Percentiles rank a stretch among this genome's conserved stretches.
These are phyloP conservation scores for Phytophthora constricta DNA, from an alignment of 352 stramenopile genomes.

Conservation along the genomic window DNA sequence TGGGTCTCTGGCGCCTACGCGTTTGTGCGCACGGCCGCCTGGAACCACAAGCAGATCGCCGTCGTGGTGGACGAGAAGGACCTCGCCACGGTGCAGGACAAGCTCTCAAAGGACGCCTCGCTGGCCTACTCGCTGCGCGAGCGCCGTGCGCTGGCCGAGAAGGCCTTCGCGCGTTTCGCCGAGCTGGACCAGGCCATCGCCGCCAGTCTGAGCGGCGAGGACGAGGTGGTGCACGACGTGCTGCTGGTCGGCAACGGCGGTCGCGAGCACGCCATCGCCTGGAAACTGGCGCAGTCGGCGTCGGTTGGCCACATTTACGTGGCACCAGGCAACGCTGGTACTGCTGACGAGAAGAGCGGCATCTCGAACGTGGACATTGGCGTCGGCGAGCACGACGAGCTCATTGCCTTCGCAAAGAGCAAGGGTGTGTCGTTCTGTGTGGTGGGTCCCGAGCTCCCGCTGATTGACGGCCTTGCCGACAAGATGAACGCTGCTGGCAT, in stretches of 20 bases:
- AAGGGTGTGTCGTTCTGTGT: slow-evolving; percentile 96
- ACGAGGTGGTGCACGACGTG: slow-evolving; percentile 81
- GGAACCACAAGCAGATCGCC: slow-evolving; percentile 89
- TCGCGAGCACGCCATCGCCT: slow-evolving; percentile 95
- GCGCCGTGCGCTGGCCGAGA: slow-evolving; percentile 72
- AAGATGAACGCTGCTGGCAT: slow-evolving; percentile 92
- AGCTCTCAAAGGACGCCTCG: slow-evolving; percentile 66
- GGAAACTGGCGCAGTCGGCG: slow-evolving; percentile 90
- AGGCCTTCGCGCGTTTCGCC: slow-evolving; percentile 82
- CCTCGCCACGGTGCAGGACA: slow-evolving; percentile 52
- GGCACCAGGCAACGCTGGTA: slow-evolving; percentile 93
- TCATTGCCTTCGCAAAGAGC: slow-evolving; percentile 80
- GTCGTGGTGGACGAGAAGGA: slow-evolving; percentile 79
- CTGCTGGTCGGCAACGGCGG: slow-evolving; percentile 94
- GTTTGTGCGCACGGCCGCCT: slow-evolving; percentile 84
- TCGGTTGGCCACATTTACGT: slow-evolving; percentile 86
- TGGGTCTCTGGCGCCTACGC: slow-evolving; percentile 81
- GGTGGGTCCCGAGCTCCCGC: slow-evolving; percentile 96
- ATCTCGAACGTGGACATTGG: slow-evolving; percentile 86
- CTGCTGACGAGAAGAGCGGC: slow-evolving; percentile 45
- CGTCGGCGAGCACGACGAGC: slow-evolving; percentile 62
- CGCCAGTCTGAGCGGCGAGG: slow-evolving; percentile 53
- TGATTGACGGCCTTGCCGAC: slow-evolving; percentile 97
- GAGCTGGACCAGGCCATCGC: slow-evolving; percentile 76
- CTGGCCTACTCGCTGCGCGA: slow-evolving; percentile 78